Percentiles rank a stretch among this genome's conserved stretches.
Evolutionary conservation across 108 stramenopile species (phyloP).

Genomic region (Skeletonema potamos): DNA sequence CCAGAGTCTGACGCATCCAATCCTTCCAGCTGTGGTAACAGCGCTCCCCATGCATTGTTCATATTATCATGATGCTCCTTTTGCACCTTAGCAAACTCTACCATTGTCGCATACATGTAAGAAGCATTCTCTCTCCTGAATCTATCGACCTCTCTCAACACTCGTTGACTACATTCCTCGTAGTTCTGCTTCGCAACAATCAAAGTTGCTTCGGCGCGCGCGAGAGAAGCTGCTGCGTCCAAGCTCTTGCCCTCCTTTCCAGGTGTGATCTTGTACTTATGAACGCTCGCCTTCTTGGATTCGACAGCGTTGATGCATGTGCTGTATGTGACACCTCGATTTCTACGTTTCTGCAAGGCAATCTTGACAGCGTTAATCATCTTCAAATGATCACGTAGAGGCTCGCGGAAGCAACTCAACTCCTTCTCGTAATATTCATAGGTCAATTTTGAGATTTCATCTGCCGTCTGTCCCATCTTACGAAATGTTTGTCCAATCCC

Average conservation of each 20-base stretch:
- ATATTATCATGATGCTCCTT: conserved; percentile 62
- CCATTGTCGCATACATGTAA: conserved; percentile 62
- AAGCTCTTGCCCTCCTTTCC: conserved; percentile 45
- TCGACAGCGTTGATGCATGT: conserved; percentile 46
- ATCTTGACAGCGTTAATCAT: conserved; percentile 71
- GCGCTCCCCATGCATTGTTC: conserved; percentile 50
- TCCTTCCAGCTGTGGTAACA: conserved; percentile 52
- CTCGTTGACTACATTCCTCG: conserved; percentile 55
- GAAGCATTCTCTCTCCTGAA: conserved; percentile 53
- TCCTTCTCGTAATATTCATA: conserved; percentile 68
- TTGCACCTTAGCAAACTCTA: conserved; percentile 63
- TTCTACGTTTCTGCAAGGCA: conserved; percentile 74
- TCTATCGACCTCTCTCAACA: conserved; percentile 61
- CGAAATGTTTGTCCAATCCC: conserved; percentile 43
- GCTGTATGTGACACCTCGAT: conserved; percentile 63
- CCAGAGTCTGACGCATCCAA: conserved; percentile 1
- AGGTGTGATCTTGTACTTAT: conserved; percentile 29
- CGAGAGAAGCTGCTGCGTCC: conserved; percentile 39
- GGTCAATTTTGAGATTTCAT: conserved; percentile 45
- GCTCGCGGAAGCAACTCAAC: conserved; percentile 59
- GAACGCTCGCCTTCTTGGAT: conserved; percentile 26
- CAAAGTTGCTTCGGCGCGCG: conserved; percentile 35
- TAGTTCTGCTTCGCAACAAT: conserved; percentile 44
- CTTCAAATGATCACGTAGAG: conserved; percentile 72
- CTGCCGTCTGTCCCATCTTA: conserved; percentile 45